These are phyloP conservation scores for Sporobolomyces roseus DNA, from an alignment of 768 basidiomycete genomes.

Conservation along the genomic window DNA sequence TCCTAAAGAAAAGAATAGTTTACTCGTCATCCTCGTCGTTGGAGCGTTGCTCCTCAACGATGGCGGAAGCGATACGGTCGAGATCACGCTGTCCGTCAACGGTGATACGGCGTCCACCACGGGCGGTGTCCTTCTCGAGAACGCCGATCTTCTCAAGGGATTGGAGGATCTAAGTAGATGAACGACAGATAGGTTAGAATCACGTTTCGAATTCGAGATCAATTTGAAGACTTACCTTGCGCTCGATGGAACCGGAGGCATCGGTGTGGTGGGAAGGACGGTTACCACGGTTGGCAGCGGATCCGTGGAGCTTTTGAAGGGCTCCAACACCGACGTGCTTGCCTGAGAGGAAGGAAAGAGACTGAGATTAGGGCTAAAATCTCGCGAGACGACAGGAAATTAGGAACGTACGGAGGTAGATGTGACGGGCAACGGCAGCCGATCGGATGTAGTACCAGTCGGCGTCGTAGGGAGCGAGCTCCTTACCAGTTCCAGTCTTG, in stretches of 20 bases:
- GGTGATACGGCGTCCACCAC: slow-evolving; percentile 63
- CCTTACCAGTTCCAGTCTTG: slow-evolving; percentile 96
- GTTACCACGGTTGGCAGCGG: slow-evolving; percentile 90
- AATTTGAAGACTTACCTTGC: slow-evolving; percentile 1
- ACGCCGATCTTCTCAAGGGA: slow-evolving; percentile 98
- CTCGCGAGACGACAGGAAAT: no score
- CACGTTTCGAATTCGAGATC: no score
- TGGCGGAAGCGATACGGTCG: slow-evolving; percentile 53
- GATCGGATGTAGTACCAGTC: slow-evolving; percentile 99
- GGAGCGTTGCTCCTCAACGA: slow-evolving; percentile 48
- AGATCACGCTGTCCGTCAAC: slow-evolving; percentile 35
- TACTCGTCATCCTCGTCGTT: slow-evolving; percentile 49
- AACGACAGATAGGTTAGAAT: background rate
- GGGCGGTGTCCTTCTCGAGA: slow-evolving; percentile 80
- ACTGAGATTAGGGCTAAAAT: no score
- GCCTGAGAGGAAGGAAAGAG: no score
- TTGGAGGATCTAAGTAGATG: slow-evolving; percentile 61
- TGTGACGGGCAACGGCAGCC: slow-evolving; percentile 74
- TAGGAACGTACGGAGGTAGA: slow-evolving; percentile 99
- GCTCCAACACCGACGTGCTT: slow-evolving; percentile 53
- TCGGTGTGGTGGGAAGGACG: slow-evolving; percentile 91
- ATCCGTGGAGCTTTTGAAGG: slow-evolving; percentile 92
- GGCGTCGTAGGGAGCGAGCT: slow-evolving; percentile 96
- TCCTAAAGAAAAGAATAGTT: background rate
- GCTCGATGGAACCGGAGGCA: slow-evolving; percentile 55